Conservation (phyloP, 2,329 filamentous ascomycete species). For the Trichoderma atrobrunneum region DNA sequence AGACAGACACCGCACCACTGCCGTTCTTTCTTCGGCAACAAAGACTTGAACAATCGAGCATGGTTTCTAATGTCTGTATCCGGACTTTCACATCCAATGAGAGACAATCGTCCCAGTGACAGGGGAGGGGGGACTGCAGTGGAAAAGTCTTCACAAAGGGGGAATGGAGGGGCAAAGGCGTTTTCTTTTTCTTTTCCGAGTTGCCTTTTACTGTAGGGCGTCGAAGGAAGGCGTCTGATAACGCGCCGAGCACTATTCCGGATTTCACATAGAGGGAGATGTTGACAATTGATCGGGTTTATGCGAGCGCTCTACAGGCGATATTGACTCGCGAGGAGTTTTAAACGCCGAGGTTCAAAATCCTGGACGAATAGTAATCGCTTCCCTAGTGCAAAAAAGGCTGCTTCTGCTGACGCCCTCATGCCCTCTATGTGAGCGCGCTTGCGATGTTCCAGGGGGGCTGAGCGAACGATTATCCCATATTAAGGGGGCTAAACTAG, state of each 20-base stretch:
- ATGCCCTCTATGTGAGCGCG: neutral
- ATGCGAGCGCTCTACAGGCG: neutral
- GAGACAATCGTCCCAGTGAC: neutral
- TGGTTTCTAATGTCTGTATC: neutral
- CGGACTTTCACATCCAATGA: neutral
- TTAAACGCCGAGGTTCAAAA: neutral
- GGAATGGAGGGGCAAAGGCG: neutral
- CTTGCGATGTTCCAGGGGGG: neutral
- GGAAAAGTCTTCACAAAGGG: neutral
- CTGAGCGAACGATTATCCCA: neutral
- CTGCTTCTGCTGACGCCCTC: neutral
- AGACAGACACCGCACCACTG: conserved; percentile 17
- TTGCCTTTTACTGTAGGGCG: neutral
- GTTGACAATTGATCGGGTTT: neutral
- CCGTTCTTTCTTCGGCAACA: neutral
- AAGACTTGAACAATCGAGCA: conserved; percentile 5
- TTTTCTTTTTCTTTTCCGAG: neutral
- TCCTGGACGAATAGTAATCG: neutral
- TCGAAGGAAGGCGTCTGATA: neutral
- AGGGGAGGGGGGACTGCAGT: neutral
- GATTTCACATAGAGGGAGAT: neutral
- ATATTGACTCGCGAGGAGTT: neutral
- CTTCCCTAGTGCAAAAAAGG: neutral
- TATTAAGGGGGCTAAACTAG: neutral
- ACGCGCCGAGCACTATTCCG: neutral